Percentiles rank a stretch among this genome's conserved stretches.
phyloP scores from a whole-genome alignment of 2,329 filamentous ascomycete genomes.

The Aspergillus phoenicis region DNA sequence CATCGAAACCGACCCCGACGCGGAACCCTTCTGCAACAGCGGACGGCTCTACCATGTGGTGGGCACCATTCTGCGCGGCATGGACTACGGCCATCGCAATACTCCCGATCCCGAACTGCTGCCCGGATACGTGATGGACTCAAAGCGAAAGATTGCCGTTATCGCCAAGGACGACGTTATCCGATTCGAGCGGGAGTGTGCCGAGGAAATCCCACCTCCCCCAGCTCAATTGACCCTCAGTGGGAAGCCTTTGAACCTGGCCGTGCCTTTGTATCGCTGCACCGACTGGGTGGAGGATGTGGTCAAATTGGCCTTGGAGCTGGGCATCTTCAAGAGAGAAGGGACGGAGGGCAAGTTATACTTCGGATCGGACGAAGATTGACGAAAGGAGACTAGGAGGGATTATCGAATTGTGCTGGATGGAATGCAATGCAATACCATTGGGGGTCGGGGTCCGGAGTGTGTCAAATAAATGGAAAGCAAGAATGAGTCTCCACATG shows the following conservation, averaged over 20 bases:
- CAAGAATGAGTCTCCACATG: too few species aligned
- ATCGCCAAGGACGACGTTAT: conserved; percentile 18
- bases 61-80: conserved; percentile 22
- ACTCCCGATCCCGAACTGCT: conserved; percentile 13
- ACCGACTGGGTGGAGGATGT: conserved; percentile 22
- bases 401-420: too few species aligned
- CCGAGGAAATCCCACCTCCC: conserved; percentile 17
- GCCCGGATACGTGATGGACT: conserved; percentile 12
- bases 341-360: too few species aligned
- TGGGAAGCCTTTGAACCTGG: conserved; percentile 15
- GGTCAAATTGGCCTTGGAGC: too few species aligned
- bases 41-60: conserved; percentile 21
- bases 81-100: conserved; percentile 17
- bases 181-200: conserved; percentile 17
- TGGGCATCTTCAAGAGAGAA: too few species aligned
- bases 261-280: conserved; percentile 21
- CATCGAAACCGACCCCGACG: conserved; percentile 20
- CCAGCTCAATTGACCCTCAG: conserved; percentile 16
- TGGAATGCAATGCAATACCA: too few species aligned
- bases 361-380: too few species aligned
- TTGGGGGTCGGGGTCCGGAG: too few species aligned
- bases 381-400: too few species aligned
- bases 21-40: background rate
- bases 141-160: conserved; percentile 19
- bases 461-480: too few species aligned